These are phyloP conservation scores for Tetrahymena thermophila DNA, from an alignment of 73 alveolate genomes.

Conservation along the genomic window DNA sequence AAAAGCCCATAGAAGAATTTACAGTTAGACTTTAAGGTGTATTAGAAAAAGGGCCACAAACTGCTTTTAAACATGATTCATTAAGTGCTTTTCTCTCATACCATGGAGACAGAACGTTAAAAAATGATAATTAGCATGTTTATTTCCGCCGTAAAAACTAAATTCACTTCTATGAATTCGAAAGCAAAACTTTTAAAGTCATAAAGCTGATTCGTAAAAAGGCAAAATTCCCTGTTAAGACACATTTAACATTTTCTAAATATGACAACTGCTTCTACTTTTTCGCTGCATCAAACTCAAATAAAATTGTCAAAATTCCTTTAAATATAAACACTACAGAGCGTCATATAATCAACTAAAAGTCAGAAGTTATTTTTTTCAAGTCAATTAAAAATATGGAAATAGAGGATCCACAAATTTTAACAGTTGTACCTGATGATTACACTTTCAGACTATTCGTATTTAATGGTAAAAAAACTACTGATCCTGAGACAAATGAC, in stretches of 20 bases:
- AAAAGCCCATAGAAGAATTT: neutral
- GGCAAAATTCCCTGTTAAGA: conserved; percentile 4
- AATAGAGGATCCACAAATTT: conserved; percentile 36
- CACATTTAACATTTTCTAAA: conserved; percentile 19
- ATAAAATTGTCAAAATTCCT: neutral
- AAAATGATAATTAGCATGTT: conserved; percentile 2
- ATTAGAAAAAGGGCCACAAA: conserved; percentile 16
- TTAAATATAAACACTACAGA: conserved; percentile 3
- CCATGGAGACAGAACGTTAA: conserved; percentile 1
- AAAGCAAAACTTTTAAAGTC: conserved; percentile 19
- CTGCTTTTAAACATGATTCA: conserved; percentile 26
- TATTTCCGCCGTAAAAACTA: conserved; percentile 20
- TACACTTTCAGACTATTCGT: conserved; percentile 3
- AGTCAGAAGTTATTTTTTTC: conserved; percentile 32
- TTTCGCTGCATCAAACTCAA: conserved; percentile 11
- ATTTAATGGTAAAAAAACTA: neutral
- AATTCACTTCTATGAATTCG: conserved; percentile 28
- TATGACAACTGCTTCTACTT: conserved; percentile 20
- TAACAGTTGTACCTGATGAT: neutral
- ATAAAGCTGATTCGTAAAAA: conserved; percentile 25
- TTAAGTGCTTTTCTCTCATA: conserved; percentile 22
- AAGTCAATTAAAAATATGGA: conserved; percentile 20
- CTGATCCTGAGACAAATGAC: conserved; percentile 13
- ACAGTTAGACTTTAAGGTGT: neutral
- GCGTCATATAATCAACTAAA: conserved; percentile 14